Conservation (phyloP, 2,329 filamentous ascomycete genomes). For the Alternaria ethzedia region DNA sequence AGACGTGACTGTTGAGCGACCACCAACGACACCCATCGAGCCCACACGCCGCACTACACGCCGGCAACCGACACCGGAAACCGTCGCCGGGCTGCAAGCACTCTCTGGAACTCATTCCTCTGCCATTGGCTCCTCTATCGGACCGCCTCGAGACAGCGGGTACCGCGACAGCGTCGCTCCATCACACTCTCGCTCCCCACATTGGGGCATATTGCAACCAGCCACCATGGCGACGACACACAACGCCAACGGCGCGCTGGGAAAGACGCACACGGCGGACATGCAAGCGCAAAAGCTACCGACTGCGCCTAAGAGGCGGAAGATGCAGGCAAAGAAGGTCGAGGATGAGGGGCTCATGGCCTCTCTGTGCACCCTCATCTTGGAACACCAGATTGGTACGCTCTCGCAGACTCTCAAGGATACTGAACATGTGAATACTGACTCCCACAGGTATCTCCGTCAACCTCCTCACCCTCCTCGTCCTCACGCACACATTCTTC, state of each 20-base stretch:
- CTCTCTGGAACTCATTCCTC: neutral
- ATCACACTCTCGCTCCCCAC: neutral
- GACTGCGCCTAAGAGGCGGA: slow-evolving; percentile 24
- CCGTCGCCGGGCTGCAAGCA: neutral
- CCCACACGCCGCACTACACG: neutral
- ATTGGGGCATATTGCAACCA: slow-evolving; percentile 9
- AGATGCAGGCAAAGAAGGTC: slow-evolving; percentile 54
- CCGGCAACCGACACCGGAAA: neutral
- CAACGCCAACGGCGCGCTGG: slow-evolving; percentile 14
- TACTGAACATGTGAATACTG: neutral
- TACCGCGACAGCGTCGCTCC: slow-evolving; percentile 9
- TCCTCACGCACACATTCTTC: slow-evolving; percentile 81
- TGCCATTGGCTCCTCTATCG: neutral
- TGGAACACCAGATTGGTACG: slow-evolving; percentile 82
- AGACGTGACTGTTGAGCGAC: neutral
- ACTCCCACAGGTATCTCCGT: slow-evolving; percentile 73
- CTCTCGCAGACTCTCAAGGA: slow-evolving; percentile 9
- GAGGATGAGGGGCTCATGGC: slow-evolving; percentile 68
- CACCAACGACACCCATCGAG: neutral
- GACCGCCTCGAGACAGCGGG: neutral
- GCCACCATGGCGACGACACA: slow-evolving; percentile 22
- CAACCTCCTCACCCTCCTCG: slow-evolving; percentile 82
- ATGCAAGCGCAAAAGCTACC: slow-evolving; percentile 17
- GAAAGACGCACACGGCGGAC: slow-evolving; percentile 13
- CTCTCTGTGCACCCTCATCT: slow-evolving; percentile 71